Percentiles rank a stretch among this genome's conserved stretches.
These are phyloP conservation scores for Amanita brunnescens DNA, from an alignment of 768 basidiomycete species.

Conservation along the genomic window DNA sequence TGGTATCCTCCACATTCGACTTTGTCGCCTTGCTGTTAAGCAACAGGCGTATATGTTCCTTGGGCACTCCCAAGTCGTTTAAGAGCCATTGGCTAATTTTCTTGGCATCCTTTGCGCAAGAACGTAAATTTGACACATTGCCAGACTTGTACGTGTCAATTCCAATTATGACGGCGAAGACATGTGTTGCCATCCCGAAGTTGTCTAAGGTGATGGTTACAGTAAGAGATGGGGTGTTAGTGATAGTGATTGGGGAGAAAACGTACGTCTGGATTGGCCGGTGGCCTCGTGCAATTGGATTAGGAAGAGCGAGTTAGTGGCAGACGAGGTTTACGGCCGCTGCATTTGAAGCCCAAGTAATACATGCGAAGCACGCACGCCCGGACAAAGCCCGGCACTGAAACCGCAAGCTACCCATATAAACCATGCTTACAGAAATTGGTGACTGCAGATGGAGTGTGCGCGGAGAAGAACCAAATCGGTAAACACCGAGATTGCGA, in stretches of 20 bases:
- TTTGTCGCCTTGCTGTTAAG: conserved; percentile 54
- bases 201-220: neutral
- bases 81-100: conserved; percentile 49
- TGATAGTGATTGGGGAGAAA: neutral
- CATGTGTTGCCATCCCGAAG: conserved; percentile 23
- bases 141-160: conserved; percentile 63
- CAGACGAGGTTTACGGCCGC: neutral
- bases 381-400: neutral
- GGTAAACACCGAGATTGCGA: neutral
- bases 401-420: neutral
- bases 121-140: conserved; percentile 55
- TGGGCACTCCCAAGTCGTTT: conserved; percentile 49
- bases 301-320: neutral
- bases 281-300: neutral
- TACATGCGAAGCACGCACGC: neutral
- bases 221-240: neutral
- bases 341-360: neutral
- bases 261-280: neutral
- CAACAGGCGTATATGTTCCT: conserved; percentile 46
- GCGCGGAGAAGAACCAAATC: neutral
- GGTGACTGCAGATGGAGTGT: neutral
- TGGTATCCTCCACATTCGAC: conserved; percentile 47
- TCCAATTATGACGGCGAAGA: conserved; percentile 62
- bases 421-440: neutral
- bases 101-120: conserved; percentile 57